Percentiles rank a stretch among this genome's conserved stretches.
Conservation (phyloP, 2,329 filamentous ascomycete genomes). For the Cladophialophora chaetospira region DNA sequence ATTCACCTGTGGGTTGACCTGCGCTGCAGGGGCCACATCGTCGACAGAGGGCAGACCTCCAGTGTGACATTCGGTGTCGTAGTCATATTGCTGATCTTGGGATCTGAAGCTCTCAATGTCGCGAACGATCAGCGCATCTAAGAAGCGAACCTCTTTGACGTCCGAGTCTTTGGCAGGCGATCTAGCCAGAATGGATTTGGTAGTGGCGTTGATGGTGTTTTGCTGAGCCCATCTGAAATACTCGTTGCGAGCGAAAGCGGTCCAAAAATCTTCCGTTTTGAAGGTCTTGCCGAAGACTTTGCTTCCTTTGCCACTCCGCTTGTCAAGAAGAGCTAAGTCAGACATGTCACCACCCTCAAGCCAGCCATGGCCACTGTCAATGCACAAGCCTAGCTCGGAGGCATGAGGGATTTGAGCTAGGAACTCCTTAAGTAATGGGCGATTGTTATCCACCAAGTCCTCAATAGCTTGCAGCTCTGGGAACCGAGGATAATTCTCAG, state of each 20-base stretch:
- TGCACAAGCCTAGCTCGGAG: constrained; percentile 65
- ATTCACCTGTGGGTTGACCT: neutral
- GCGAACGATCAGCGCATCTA: constrained; percentile 17
- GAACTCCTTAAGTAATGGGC: constrained; percentile 44
- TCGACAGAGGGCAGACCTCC: constrained; percentile 6
- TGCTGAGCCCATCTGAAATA: constrained; percentile 33
- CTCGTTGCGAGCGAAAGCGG: constrained; percentile 27
- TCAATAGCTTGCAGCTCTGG: constrained; percentile 62
- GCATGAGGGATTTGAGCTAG: constrained; percentile 59
- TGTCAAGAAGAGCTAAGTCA: constrained; percentile 50
- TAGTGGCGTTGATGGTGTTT: constrained; percentile 32
- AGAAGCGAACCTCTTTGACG: constrained; percentile 13
- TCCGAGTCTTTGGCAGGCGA: neutral
- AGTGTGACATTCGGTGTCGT: constrained; percentile 17
- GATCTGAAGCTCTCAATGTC: constrained; percentile 29
- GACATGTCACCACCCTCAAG: constrained; percentile 63
- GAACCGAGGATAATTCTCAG: constrained; percentile 61
- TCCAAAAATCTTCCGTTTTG: constrained; percentile 39
- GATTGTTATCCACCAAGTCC: constrained; percentile 57
- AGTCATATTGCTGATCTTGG: constrained; percentile 22
- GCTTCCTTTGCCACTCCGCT: constrained; percentile 40
- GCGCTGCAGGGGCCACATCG: neutral
- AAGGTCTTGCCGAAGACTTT: constrained; percentile 51
- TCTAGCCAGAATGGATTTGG: constrained; percentile 15
- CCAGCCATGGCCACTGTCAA: constrained; percentile 70